Percentiles rank a stretch among this genome's conserved stretches.
phyloP scores from a whole-genome alignment of 306 rosid species.

The Quillaja saponaria region DNA sequence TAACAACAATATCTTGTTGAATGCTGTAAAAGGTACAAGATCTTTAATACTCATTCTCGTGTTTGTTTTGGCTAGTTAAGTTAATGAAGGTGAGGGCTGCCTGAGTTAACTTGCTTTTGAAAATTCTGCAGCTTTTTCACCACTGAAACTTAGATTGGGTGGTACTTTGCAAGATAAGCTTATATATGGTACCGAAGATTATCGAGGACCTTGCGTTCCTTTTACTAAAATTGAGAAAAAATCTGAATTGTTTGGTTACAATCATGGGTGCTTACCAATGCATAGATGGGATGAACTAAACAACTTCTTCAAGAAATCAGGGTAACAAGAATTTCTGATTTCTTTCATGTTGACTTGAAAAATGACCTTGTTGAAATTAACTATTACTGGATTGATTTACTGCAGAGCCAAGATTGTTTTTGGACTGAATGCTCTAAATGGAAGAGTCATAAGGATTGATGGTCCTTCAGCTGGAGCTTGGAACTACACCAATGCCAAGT shows the following conservation, averaged over 20 bases:
- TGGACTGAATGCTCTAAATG: slow-evolving; percentile 85
- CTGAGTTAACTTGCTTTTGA: slow-evolving; percentile 16
- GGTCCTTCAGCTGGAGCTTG: slow-evolving; percentile 68
- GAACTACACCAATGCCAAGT: slow-evolving; percentile 69
- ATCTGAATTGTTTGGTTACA: slow-evolving; percentile 62
- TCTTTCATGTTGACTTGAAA: slow-evolving; percentile 19
- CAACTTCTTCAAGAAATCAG: slow-evolving; percentile 71
- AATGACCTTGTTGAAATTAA: slow-evolving; percentile 15
- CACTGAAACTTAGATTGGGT: slow-evolving; percentile 85
- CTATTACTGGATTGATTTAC: slow-evolving; percentile 29
- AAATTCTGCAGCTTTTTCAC: slow-evolving; percentile 80
- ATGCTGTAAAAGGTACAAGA: slow-evolving; percentile 77
- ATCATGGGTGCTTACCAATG: slow-evolving; percentile 77
- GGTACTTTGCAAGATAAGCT: slow-evolving; percentile 88
- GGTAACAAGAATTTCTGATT: slow-evolving; percentile 49
- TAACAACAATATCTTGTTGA: slow-evolving; percentile 56
- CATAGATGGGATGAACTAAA: slow-evolving; percentile 90
- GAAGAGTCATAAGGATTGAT: slow-evolving; percentile 37
- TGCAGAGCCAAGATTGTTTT: slow-evolving; percentile 82
- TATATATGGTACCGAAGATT: slow-evolving; percentile 63
- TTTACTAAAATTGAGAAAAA: slow-evolving; percentile 49
- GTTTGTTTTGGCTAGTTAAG: slow-evolving; percentile 1
- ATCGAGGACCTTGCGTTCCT: slow-evolving; percentile 50
- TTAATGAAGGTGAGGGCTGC: slow-evolving; percentile 11
- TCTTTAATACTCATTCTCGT: slow-evolving; percentile 5